These are phyloP conservation scores for thale cress (Arabidopsis thaliana) DNA, from an alignment of 345 rosid species.

Conservation along the genomic window TAIR10.1 NC_003071.7:5553001-5553500, in stretches of 20 bases:
- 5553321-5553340: conserved; percentile 57
- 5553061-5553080: conserved; percentile 1
- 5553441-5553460: conserved; percentile 71
- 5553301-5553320: conserved; percentile 8
- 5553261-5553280: conserved; percentile 3
- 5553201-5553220: conserved; percentile 93
- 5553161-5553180: conserved; percentile 77
- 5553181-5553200: conserved; percentile 87
- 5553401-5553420: conserved; percentile 89
- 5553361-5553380: conserved; percentile 99
- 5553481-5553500: conserved; percentile 71
- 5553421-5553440: conserved; percentile 85
- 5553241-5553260: conserved; percentile 14
- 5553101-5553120: conserved; percentile 5
- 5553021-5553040: conserved; percentile 24
- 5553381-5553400: conserved; percentile 99
- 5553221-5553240: conserved; percentile 84
- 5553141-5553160: conserved; percentile 97
- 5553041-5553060: conserved; percentile 26
- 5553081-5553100: conserved; percentile 7
- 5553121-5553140: conserved; percentile 22
- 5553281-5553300: conserved; percentile 22
- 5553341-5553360: conserved; percentile 76
- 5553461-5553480: conserved; percentile 70
- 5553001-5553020: conserved; percentile 27